Base-by-base conservation (phyloP, 2,329 filamentous ascomycete genomes). In the Apiospora arundinis region DNA sequence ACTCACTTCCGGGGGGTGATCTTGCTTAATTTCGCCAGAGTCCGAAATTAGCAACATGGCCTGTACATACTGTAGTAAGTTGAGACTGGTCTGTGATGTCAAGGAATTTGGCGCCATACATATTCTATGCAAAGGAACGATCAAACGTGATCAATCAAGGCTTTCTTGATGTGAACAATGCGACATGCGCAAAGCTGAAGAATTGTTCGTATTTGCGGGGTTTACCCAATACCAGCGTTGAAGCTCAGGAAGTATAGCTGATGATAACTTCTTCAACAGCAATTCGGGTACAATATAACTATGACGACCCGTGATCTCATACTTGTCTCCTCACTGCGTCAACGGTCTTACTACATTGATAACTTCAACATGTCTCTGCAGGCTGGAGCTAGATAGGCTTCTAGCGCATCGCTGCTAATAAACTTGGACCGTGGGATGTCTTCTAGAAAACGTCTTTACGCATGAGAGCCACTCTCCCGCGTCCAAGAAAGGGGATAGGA, bases 21-120 rank as follows among this genome's bases (percentile, higher is more conserved):
- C 56, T 63, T 63, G 56, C 56, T 63, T 40, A 63, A 60, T 63
- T 63, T 63, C 56, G 56, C 56, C 28, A n/a, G 56, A 40, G 56
- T 63, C 56, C 56, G 56, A 63, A 63, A 63, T 63, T 63, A 63
- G 56, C 32, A 63, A 63, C 56, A 63, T 40, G 11, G 49, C 25
- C 28, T 28, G 49, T 14, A 28, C 49, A 23, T 14, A 28, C 49
- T 37, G 56, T 40, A 32, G 52, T 60, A 60, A 37, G 52, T 60
- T 25, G 21, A 28, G 52, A 60, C 52, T 60, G 28, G 28, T 21
- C 52, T 32, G 52, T 60, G 52, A 37, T 32, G 52, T 60, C 14
- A 60, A 60, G 28, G 28, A 21, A 32, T 21, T 60, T 37, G 52
- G 52, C 52, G 25, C 52, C 52, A 37, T 60, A 37, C 28, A 60